phyloP scores from a whole-genome alignment of 257 asterid species.

The Solanum etuberosum region DNA sequence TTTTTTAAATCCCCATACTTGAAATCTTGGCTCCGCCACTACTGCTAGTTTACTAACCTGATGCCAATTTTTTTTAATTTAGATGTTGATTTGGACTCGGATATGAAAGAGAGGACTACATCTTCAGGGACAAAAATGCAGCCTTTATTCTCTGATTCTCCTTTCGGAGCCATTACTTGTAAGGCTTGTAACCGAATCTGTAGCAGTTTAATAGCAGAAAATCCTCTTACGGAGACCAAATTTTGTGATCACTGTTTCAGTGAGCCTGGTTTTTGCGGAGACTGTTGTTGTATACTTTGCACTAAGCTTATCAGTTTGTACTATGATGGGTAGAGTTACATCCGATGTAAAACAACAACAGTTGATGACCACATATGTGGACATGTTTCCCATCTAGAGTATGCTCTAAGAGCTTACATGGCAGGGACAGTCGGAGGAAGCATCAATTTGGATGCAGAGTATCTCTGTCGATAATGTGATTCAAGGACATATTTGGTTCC shows the following conservation, averaged over 20 bases:
- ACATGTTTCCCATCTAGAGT: constrained; percentile 62
- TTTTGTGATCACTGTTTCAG: constrained; percentile 61
- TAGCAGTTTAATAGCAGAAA: constrained; percentile 34
- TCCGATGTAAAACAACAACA: constrained; percentile 43
- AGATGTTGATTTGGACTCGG: background rate
- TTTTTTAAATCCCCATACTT: too few relatives aligned
- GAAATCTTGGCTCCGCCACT: too few relatives aligned
- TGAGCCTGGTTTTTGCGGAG: constrained; percentile 63
- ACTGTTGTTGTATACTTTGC: constrained; percentile 80
- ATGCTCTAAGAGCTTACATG: constrained; percentile 65
- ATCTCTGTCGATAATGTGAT: constrained; percentile 79
- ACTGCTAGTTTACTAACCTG: background rate
- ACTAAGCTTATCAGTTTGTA: constrained; percentile 23
- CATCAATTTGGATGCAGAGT: constrained; percentile 68
- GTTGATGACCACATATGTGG: constrained; percentile 41
- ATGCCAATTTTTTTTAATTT: background rate
- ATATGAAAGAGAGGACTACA: background rate
- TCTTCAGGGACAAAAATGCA: background rate
- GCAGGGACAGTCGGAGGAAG: constrained; percentile 77
- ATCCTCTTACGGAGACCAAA: constrained; percentile 25
- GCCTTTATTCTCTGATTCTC: constrained; percentile 1
- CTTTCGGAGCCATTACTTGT: constrained; percentile 16
- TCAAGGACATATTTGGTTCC: constrained; percentile 52
- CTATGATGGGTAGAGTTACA: constrained; percentile 25
- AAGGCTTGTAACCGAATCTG: constrained; percentile 52